Base-by-base conservation (phyloP, 73 alveolate genomes). In the Breviolum minutum region DNA sequence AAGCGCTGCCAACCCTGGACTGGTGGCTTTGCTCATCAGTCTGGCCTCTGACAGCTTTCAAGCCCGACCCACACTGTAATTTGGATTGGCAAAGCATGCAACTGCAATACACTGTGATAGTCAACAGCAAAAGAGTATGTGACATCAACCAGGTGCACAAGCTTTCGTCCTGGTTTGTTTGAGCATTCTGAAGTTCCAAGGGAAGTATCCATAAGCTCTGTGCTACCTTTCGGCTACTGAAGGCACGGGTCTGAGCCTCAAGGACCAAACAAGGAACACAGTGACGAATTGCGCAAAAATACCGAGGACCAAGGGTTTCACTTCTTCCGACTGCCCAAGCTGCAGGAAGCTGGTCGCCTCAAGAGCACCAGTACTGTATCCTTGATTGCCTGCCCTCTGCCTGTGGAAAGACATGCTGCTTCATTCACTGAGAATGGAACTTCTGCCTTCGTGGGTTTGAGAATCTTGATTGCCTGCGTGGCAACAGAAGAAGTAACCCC, bases 1-100 rank as follows among this genome's bases (percentile, higher is more conserved):
- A 29, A 91, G 64, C 27, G 97, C 97, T 7, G 97, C 97, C 87
- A 91, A 79, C 40, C 97, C 97, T 17, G 97, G 97, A 76, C 97
- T 91, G 97, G 97, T 60, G 6, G 97, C 97, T 64, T 63, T 48
- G 30, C 85, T 79, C 89, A 91, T 9, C 32, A 91, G 97, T 68
- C 88, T 61, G 19, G 97, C 97, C 97, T 91, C 83, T 16, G 30
- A 32, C 32, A 29, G 68, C 27, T 11, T 73, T 17, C 30, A 48
- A 48, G 61, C 22, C 22, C 8, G 17, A 14, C 12, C 30, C 60
- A 24, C 7, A 48, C 83, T 3, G 8, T 17, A 73, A 24, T 10
- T 73, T 73, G 30, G 16, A 13, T 17, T 30, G 10, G 13, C 10
- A 71, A 71, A 7, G 7, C 26, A n/a, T 8, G 26, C 19, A 71